Conservation (phyloP, 306 rosid species). For the Fragaria vesca region DNA sequence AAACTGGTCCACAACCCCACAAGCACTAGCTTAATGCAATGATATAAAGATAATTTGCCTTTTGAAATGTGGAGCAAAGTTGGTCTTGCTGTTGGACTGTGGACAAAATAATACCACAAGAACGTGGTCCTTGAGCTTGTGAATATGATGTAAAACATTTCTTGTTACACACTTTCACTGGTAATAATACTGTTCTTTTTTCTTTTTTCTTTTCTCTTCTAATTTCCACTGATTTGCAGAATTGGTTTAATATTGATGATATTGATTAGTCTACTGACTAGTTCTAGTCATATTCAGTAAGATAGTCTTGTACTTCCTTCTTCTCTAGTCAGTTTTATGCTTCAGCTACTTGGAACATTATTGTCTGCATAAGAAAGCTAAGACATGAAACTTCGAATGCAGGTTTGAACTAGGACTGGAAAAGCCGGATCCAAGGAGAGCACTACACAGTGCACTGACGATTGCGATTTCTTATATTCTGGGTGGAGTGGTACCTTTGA, state of each 20-base stretch:
- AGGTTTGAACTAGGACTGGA: conserved; percentile 94
- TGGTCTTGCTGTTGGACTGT: conserved; percentile 20
- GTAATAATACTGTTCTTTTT: neutral
- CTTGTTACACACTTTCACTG: neutral
- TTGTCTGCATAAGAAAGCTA: neutral
- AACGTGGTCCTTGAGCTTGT: conserved; percentile 6
- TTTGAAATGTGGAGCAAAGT: neutral
- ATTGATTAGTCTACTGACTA: too few species aligned
- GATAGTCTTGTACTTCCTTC: neutral
- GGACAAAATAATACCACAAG: conserved; percentile 17
- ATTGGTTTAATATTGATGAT: neutral
- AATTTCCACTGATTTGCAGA: neutral
- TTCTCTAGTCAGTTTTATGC: neutral
- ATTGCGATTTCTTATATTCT: conserved; percentile 76
- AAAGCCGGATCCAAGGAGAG: conserved; percentile 95
- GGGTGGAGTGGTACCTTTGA: conserved; percentile 76
- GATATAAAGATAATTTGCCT: conserved; percentile 6
- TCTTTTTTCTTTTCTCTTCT: neutral
- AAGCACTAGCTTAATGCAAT: neutral
- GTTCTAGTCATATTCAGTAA: too few species aligned
- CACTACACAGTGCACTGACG: conserved; percentile 76
- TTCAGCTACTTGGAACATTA: neutral
- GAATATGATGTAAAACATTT: conserved; percentile 3
- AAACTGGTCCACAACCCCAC: conserved; percentile 9
- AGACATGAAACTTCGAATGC: conserved; percentile 13